Conservation (phyloP, 176 grass and related monocot genomes). For the Pharus latifolius region DNA sequence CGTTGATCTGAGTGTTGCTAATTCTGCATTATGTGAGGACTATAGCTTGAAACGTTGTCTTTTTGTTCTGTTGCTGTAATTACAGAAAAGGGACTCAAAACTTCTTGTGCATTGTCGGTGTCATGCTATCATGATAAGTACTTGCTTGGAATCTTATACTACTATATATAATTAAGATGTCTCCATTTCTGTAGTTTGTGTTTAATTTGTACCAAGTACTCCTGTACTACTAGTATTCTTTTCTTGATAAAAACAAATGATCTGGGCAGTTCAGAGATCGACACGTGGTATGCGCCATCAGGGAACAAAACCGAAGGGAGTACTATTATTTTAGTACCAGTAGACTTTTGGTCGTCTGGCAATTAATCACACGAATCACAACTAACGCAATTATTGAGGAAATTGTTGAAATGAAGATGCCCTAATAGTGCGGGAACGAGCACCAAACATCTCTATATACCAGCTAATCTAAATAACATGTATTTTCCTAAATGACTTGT, state of each 20-base stretch:
- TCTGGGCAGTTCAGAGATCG: neutral
- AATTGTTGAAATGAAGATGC: constrained; percentile 28
- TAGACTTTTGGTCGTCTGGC: constrained; percentile 17
- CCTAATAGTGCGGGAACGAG: constrained; percentile 16
- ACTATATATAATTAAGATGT: neutral
- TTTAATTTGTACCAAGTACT: neutral
- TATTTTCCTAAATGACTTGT: neutral
- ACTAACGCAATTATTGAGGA: constrained; percentile 9
- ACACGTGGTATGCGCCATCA: neutral
- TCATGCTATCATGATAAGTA: neutral
- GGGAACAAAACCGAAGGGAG: neutral
- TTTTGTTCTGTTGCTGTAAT: constrained; percentile 17
- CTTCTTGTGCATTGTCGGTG: neutral
- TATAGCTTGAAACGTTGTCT: neutral
- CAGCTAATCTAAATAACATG: constrained; percentile 21
- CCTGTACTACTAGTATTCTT: no score
- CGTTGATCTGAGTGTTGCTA: constrained; percentile 2
- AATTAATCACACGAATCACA: constrained; percentile 9
- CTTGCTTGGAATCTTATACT: neutral
- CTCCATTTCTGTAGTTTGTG: neutral
- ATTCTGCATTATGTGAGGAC: neutral
- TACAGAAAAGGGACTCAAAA: neutral
- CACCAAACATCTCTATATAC: constrained; percentile 15
- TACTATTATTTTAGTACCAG: no score
- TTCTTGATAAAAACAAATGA: neutral